Evolutionary conservation across 805 yeast genomes (phyloP).

Genomic region (Wickerhamomyces subpelliculosus): DNA sequence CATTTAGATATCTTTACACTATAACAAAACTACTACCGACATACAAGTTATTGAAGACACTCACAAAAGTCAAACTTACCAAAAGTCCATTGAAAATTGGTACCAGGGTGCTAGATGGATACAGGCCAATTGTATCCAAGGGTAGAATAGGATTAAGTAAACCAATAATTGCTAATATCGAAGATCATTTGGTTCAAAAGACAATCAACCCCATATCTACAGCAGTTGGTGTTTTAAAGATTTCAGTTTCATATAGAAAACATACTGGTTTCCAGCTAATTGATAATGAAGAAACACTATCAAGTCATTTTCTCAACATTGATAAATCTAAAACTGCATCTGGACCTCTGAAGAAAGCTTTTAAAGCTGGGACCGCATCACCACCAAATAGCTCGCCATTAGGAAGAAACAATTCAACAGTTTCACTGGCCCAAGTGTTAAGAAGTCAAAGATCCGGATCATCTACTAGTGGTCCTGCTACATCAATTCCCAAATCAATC

Average conservation of each 20-base stretch:
- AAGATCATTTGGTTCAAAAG: slow-evolving; percentile 53
- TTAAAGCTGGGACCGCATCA: slow-evolving; percentile 30
- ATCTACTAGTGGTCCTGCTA: slow-evolving; percentile 1
- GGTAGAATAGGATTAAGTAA: slow-evolving; percentile 84
- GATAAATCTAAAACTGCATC: slow-evolving; percentile 25
- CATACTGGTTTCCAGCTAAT: slow-evolving; percentile 62
- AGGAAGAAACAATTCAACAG: slow-evolving; percentile 37
- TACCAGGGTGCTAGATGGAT: slow-evolving; percentile 67
- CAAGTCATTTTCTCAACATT: slow-evolving; percentile 46
- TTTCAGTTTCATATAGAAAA: slow-evolving; percentile 74
- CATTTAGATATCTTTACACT: slow-evolving; percentile 70
- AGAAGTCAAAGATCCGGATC: slow-evolving; percentile 34
- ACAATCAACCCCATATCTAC: slow-evolving; percentile 68
- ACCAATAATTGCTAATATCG: slow-evolving; percentile 35
- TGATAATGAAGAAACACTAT: slow-evolving; percentile 58
- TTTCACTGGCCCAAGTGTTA: slow-evolving; percentile 33
- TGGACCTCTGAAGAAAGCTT: slow-evolving; percentile 18
- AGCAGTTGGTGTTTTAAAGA: slow-evolving; percentile 62
- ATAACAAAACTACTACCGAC: slow-evolving; percentile 65
- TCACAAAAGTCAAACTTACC: slow-evolving; percentile 31
- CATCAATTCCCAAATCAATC: slow-evolving; percentile 23
- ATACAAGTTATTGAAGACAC: slow-evolving; percentile 45
- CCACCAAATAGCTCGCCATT: slow-evolving; percentile 23
- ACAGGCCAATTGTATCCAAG: slow-evolving; percentile 67
- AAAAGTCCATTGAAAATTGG: slow-evolving; percentile 40